Percentiles rank a stretch among this genome's conserved stretches.
Conservation (phyloP, 768 basidiomycete species). For the Clathrus columnatus region DNA sequence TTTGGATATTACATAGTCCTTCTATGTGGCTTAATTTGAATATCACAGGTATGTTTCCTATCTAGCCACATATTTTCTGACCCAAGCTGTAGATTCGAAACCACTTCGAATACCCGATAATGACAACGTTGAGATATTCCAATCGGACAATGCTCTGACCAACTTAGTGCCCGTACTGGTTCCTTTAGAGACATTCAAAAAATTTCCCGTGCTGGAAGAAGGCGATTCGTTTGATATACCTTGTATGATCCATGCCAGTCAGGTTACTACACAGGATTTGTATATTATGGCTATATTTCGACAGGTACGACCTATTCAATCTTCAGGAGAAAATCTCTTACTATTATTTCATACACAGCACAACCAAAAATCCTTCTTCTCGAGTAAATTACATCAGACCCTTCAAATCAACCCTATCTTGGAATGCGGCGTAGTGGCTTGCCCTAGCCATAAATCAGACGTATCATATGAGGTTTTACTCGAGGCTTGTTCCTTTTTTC, state of each 20-base stretch:
- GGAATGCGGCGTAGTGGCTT: conserved; percentile 39
- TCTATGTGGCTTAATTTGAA: neutral
- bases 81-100: neutral
- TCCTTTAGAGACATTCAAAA: conserved; percentile 24
- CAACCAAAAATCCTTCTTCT: conserved; percentile 44
- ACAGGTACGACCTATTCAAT: conserved; percentile 31
- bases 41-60: neutral
- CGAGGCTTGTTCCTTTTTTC: conserved; percentile 11
- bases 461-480: conserved; percentile 12
- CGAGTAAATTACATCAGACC: conserved; percentile 41
- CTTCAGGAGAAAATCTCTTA: neutral
- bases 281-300: conserved; percentile 60
- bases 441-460: conserved; percentile 30
- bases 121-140: conserved; percentile 29
- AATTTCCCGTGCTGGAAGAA: conserved; percentile 29
- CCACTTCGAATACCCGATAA: neutral
- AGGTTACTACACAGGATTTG: conserved; percentile 38
- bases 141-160: conserved; percentile 44
- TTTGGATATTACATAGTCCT: conserved; percentile 59
- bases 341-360: conserved; percentile 26
- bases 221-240: conserved; percentile 44
- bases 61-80: neutral
- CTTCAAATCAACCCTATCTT: conserved; percentile 58
- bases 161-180: conserved; percentile 40
- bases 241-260: conserved; percentile 45